phyloP scores from a whole-genome alignment of 2,329 filamentous ascomycete genomes.

The Aspergillus sojae region DNA sequence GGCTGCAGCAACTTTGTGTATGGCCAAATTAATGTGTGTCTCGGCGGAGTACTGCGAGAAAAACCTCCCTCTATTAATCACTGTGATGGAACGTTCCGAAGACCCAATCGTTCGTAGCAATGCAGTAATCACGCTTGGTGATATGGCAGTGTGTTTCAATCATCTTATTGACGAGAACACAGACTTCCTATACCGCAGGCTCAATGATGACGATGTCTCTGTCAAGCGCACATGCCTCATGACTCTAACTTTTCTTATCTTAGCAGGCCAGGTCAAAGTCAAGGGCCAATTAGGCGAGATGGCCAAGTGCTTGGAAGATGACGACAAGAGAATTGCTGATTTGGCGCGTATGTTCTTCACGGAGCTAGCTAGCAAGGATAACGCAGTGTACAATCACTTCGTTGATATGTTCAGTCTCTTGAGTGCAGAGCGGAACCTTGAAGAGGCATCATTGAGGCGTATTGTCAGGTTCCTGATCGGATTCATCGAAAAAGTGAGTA shows the following conservation, averaged over 20 bases:
- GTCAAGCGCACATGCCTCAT: slow-evolving; percentile 98
- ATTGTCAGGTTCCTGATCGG: slow-evolving; percentile 92
- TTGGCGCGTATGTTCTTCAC: slow-evolving; percentile 98
- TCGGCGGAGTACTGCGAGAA: slow-evolving; percentile 94
- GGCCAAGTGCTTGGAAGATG: slow-evolving; percentile 97
- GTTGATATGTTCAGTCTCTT: slow-evolving; percentile 98
- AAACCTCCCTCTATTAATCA: slow-evolving; percentile 91
- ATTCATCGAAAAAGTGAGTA: slow-evolving; percentile 89
- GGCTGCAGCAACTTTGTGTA: slow-evolving; percentile 87
- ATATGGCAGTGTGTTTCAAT: slow-evolving; percentile 99
- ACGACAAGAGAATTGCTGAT: slow-evolving; percentile 92
- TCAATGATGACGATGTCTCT: slow-evolving; percentile 83
- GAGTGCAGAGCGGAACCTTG: slow-evolving; percentile 76
- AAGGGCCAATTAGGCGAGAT: slow-evolving; percentile 98
- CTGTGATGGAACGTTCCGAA: slow-evolving; percentile 92
- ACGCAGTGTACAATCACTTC: slow-evolving; percentile 98
- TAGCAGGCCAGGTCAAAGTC: slow-evolving; percentile 98
- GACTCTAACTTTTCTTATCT: slow-evolving; percentile 95
- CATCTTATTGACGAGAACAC: slow-evolving; percentile 99
- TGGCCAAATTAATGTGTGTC: slow-evolving; percentile 98
- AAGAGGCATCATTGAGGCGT: slow-evolving; percentile 81
- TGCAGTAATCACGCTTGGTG: slow-evolving; percentile 92
- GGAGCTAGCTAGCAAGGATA: slow-evolving; percentile 95
- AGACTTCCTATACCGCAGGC: slow-evolving; percentile 90
- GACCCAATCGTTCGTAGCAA: slow-evolving; percentile 94